Conservation (phyloP, 1,139 yeast genomes). For the Yamadazyma jaroonii region DNA sequence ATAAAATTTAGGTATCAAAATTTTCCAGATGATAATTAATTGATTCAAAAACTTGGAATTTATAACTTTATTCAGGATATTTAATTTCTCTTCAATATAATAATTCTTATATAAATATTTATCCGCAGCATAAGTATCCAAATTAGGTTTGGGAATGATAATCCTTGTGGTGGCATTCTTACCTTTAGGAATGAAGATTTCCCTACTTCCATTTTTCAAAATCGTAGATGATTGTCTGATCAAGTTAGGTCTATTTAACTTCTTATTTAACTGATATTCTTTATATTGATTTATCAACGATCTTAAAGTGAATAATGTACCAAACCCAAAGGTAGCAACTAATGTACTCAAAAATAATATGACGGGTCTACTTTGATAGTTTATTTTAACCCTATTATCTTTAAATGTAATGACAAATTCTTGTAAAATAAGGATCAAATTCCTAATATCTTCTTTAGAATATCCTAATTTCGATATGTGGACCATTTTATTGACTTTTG, state of each 20-base stretch:
- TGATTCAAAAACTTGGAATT: conserved; percentile 73
- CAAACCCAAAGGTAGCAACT: conserved; percentile 44
- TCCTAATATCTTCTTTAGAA: conserved; percentile 32
- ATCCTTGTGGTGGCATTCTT: conserved; percentile 43
- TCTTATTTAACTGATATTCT: conserved; percentile 27
- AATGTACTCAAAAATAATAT: conserved; percentile 42
- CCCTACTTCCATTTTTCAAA: conserved; percentile 54
- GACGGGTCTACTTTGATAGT: conserved; percentile 46
- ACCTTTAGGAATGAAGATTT: conserved; percentile 53
- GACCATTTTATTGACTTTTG: conserved; percentile 26
- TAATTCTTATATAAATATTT: conserved; percentile 59
- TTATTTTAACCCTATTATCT: conserved; percentile 38
- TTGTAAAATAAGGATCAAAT: conserved; percentile 32
- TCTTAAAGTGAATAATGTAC: conserved; percentile 32
- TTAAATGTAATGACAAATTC: conserved; percentile 38
- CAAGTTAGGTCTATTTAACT: conserved; percentile 34
- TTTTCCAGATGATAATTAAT: conserved; percentile 73
- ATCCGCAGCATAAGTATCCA: conserved; percentile 67
- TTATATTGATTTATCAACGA: conserved; percentile 29
- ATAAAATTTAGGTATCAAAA: conserved; percentile 71
- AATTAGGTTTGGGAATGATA: conserved; percentile 56
- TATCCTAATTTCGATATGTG: conserved; percentile 35
- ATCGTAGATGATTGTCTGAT: conserved; percentile 43
- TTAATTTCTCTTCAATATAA: conserved; percentile 34
- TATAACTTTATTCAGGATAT: conserved; percentile 38